phyloP scores from a whole-genome alignment of 495 filamentous ascomycete genomes.

The Penicillium cosmopolitanum region DNA sequence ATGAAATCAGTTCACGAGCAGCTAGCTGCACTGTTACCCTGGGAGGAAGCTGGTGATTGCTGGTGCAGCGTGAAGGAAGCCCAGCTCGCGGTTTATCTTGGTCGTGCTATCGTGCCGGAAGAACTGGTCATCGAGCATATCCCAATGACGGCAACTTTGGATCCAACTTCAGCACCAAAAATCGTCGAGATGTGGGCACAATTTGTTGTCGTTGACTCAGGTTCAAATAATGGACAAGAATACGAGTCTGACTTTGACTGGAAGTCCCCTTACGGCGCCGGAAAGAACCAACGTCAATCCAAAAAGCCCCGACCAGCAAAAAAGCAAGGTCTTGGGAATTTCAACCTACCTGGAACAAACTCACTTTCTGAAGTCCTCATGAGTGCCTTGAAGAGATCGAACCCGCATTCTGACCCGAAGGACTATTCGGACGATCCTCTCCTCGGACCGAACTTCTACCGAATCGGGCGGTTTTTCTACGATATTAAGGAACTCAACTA shows the following conservation, averaged over 20 bases:
- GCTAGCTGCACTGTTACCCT: slow-evolving; percentile 36
- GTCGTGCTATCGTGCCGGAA: slow-evolving; percentile 45
- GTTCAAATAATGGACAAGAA: not conserved
- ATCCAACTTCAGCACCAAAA: slow-evolving; percentile 42
- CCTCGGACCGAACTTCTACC: slow-evolving; percentile 44
- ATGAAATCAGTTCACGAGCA: not conserved
- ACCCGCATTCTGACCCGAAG: slow-evolving; percentile 27
- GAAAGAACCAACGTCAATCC: slow-evolving; percentile 1
- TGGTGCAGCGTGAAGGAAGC: slow-evolving; percentile 50
- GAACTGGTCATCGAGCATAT: slow-evolving; percentile 54
- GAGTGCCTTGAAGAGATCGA: slow-evolving; percentile 33
- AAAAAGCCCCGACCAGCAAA: not conserved
- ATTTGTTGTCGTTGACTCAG: slow-evolving; percentile 26
- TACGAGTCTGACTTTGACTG: slow-evolving; percentile 3
- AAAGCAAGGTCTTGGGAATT: slow-evolving; percentile 16
- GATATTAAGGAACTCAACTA: slow-evolving; percentile 36
- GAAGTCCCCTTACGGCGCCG: not conserved
- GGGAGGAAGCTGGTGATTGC: slow-evolving; percentile 52
- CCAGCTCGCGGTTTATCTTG: slow-evolving; percentile 43
- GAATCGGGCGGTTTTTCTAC: slow-evolving; percentile 50
- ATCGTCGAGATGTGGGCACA: slow-evolving; percentile 53
- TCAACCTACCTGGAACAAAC: slow-evolving; percentile 13
- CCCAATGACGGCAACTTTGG: slow-evolving; percentile 35
- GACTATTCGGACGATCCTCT: slow-evolving; percentile 40
- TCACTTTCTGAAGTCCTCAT: slow-evolving; percentile 39